Conservation (phyloP, 2,329 filamentous ascomycete species). For the Aphanocladium album region DNA sequence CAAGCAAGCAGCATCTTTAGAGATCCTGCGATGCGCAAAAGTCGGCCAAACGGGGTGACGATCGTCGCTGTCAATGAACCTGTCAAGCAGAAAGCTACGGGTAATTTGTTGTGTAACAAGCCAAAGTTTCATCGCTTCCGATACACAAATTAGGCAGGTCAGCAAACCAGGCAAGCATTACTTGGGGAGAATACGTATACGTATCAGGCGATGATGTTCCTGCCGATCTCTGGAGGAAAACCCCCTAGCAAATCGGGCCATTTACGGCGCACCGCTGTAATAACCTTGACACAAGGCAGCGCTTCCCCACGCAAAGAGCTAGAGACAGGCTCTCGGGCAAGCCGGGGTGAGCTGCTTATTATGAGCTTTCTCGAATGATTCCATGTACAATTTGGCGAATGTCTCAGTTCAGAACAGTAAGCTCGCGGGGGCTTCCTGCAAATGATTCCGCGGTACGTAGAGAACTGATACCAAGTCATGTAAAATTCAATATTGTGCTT, state of each 20-base stretch:
- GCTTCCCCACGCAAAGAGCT: neutral
- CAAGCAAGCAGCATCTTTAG: too few species aligned
- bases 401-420: neutral
- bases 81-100: neutral
- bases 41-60: too few species aligned
- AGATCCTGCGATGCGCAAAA: too few species aligned
- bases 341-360: too few species aligned
- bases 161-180: neutral
- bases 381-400: too few species aligned
- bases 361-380: too few species aligned
- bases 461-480: too few species aligned
- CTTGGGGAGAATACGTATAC: neutral
- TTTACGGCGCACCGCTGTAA: neutral
- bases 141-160: neutral
- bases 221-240: neutral
- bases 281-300: neutral
- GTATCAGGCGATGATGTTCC: neutral
- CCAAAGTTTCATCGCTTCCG: neutral
- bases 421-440: neutral
- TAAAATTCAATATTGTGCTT: neutral
- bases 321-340: too few species aligned
- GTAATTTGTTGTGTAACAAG: neutral
- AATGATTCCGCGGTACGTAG: too few species aligned
- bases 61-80: too few species aligned
- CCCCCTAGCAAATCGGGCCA: constrained; percentile 1